Base-by-base conservation (phyloP, 2,329 filamentous ascomycete genomes). In the Aspergillus ibericus region DNA sequence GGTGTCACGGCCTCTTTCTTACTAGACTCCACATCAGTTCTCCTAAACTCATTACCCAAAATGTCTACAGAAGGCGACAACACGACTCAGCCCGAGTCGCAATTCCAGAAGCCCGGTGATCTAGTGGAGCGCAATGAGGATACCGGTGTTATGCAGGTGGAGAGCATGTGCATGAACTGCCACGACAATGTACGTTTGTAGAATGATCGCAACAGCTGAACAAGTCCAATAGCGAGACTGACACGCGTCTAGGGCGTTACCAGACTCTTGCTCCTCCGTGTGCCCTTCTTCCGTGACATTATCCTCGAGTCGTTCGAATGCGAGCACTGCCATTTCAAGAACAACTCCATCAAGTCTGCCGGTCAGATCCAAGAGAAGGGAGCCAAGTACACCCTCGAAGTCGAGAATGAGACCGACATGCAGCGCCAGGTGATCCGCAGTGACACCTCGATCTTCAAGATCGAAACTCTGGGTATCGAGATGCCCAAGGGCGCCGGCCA, bases 271-370 rank as follows among this genome's bases (percentile, higher is more conserved):
- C 86, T 99, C 55, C 96, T 96, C 15, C 87, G 87, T 64, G 97
- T 99, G 56, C 95, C 95, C 15, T 98, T 92, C 83, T 99, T 99
- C 82, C 92, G 92, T 79, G 93, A 99, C 76, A 88, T 99, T 63
- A 92, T 99, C 70, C 86, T 99, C 76, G 96, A 97, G 88, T 98
- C 93, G 62, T 99, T 99, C 77, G 85, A 86, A 65, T 99, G 95
- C 81, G 87, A 91, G 5, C 86, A 97, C 77, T 99, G 95, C 80
- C 82, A 87, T 72, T 89, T 93, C 78, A 87, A 89, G 65, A 96
- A 98, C 81, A 93, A 93, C 75, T 93, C 97, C 69, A 90, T 99
- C 68, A 93, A 97, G 74, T 88, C 93, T 8, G 95, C 95, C 27
- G 92, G 92, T 61, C 86, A 92, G 68, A 93, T 98, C 62, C 95